Evolutionary conservation across 2,329 filamentous ascomycete genomes (phyloP).

Genomic region (Cordyceps fumosorosea): DNA sequence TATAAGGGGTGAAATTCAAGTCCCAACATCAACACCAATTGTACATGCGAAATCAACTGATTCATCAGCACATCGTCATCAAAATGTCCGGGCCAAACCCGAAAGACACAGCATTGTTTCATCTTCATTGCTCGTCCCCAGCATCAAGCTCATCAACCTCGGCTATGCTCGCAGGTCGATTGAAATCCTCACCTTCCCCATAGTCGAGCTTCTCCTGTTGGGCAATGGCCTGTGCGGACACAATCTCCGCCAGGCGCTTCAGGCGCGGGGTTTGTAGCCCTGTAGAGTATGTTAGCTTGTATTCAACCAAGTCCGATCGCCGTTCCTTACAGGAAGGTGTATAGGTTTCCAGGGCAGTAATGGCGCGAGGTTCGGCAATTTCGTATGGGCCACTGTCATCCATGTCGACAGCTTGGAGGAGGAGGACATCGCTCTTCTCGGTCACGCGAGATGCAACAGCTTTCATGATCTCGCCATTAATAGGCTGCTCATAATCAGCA

Average conservation of each 20-base stretch:
- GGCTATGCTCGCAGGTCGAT: conserved; percentile 43
- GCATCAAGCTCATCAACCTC: conserved; percentile 43
- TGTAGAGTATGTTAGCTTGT: conserved; percentile 27
- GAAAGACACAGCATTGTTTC: neutral
- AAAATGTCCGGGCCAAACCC: neutral
- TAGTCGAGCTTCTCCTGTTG: conserved; percentile 82
- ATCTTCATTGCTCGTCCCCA: conserved; percentile 20
- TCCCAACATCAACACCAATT: conserved; percentile 12
- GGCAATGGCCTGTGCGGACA: conserved; percentile 90
- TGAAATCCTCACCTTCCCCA: conserved; percentile 36
- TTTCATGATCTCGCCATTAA: conserved; percentile 99
- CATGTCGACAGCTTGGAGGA: conserved; percentile 95
- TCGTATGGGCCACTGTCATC: conserved; percentile 98
- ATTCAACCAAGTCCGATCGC: neutral
- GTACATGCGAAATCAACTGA: conserved; percentile 8
- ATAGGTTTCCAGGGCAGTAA: conserved; percentile 95
- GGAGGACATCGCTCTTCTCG: conserved; percentile 94
- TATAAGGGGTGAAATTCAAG: conserved; percentile 6
- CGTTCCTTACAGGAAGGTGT: conserved; percentile 80
- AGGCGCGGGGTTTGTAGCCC: conserved; percentile 93
- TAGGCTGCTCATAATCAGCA: conserved; percentile 97
- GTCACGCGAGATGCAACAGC: conserved; percentile 94
- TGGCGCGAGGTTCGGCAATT: conserved; percentile 92
- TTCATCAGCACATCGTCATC: conserved; percentile 9
- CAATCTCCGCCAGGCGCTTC: conserved; percentile 96